These are phyloP conservation scores for Nowakowskiella sp. DNA, from an alignment of 192 early-diverging fungal species.

Conservation along the genomic window DNA sequence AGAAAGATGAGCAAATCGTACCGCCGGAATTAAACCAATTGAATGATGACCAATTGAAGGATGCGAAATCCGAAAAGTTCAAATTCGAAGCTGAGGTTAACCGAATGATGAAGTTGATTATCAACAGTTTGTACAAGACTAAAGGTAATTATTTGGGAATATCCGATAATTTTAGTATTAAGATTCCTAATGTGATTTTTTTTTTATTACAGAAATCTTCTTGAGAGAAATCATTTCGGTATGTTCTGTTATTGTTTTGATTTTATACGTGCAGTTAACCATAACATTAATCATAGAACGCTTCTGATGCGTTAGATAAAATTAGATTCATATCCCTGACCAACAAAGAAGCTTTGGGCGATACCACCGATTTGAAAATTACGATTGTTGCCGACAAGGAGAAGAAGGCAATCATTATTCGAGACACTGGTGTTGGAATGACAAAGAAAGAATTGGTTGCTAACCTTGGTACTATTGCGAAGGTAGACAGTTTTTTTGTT, in stretches of 20 bases:
- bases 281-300: conserved; percentile 51
- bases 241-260: too few species aligned
- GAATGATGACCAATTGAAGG: not conserved
- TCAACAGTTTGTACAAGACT: conserved; percentile 92
- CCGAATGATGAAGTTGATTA: conserved; percentile 87
- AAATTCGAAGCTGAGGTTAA: conserved; percentile 84
- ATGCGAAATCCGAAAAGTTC: conserved; percentile 43
- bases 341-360: conserved; percentile 49
- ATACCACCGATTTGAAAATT: conserved; percentile 69
- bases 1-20: conserved; percentile 36
- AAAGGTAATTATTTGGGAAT: conserved; percentile 29
- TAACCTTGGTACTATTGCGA: conserved; percentile 96
- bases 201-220: conserved; percentile 86
- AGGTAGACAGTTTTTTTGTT: conserved; percentile 21
- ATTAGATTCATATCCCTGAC: conserved; percentile 75
- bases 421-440: conserved; percentile 96
- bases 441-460: conserved; percentile 75
- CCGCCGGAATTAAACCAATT: not conserved
- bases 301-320: conserved; percentile 95
- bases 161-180: not conserved
- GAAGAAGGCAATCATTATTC: conserved; percentile 68
- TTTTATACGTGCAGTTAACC: too few species aligned
- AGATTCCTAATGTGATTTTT: conserved; percentile 3
- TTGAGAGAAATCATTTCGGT: conserved; percentile 89
- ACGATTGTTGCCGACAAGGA: conserved; percentile 69